Conservation (phyloP, 768 basidiomycete species). For the Leccinellum albellum region DNA sequence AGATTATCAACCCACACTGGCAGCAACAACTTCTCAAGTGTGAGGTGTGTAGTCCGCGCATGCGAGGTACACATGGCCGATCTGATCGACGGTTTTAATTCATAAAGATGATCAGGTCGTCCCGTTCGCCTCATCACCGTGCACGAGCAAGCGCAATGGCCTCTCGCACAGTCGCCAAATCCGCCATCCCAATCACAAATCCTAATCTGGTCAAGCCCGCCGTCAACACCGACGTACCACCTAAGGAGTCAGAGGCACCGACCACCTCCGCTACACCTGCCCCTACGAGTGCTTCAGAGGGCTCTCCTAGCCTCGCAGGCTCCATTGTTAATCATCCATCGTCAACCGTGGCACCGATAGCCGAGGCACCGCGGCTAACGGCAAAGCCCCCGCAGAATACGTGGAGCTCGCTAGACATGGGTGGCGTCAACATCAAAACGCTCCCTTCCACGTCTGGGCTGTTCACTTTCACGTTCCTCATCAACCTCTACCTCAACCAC, state of each 20-base stretch:
- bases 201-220: constrained; percentile 65
- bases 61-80: constrained; percentile 15
- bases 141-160: constrained; percentile 95
- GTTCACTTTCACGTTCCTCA: constrained; percentile 88
- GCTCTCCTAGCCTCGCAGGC: constrained; percentile 33
- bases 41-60: constrained; percentile 60
- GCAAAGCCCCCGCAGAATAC: constrained; percentile 68
- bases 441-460: constrained; percentile 73
- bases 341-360: constrained; percentile 69
- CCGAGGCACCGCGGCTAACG: constrained; percentile 62
- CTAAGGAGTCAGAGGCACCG: constrained; percentile 30
- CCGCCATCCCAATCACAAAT: constrained; percentile 88
- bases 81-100: constrained; percentile 21
- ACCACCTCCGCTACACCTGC: constrained; percentile 29
- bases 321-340: constrained; percentile 60
- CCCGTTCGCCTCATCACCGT: constrained; percentile 88
- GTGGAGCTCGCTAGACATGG: constrained; percentile 95
- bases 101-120: constrained; percentile 72
- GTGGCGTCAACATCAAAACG: constrained; percentile 90
- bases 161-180: constrained; percentile 79
- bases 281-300: constrained; percentile 30
- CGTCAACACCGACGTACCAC: constrained; percentile 24
- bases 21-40: constrained; percentile 90
- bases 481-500: constrained; percentile 94
- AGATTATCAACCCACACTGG: constrained; percentile 82